Base-by-base conservation (phyloP, 768 basidiomycete genomes). In the Nidularia sp. region DNA sequence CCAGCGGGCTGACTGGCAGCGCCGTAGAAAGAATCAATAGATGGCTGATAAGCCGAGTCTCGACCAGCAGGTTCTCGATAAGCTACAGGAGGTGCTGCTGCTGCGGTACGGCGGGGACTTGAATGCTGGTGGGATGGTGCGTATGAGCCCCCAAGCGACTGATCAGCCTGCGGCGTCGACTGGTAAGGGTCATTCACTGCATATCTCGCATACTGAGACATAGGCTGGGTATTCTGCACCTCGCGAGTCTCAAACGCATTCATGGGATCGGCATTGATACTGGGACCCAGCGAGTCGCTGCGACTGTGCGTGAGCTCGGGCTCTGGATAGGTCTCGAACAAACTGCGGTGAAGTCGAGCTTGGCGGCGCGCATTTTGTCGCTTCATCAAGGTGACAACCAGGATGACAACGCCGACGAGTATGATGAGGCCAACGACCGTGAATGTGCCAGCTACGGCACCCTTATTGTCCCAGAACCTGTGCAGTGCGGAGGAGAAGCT, bases 381-480 rank as follows among this genome's bases (percentile, higher is more conserved):
- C 29, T 51, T 62, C 25, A 55, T 12, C 29, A 51, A 45, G 13
- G 50, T 50, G 18, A 55, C 22, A 34, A 53, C 31, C 12, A 56
- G 41, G n/a, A 51, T 22, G 13, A 69, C 57, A 47, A 76, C 31
- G 15, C 65, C 56, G 15, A 64, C 69, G 42, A 73, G 9, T 15
- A 54, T 64, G 6, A 74, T 52, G 2, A 80, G 55, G 46, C 71
- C 74, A 49, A 72, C 66, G 51, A 70, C 64, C 39, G 71, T 66
- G 53, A 79, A 80, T 0, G 70, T 72, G 39, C 70, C 75, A 0
- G 73, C 79, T 15, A 78, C 74, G 0, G 75, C 79, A 34, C 68
- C 73, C 48, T 70, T 75, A 56, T 76, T 72, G 45, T 67, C 55
- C 56, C 77, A 72, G 69, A 80, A 80, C 53, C 79, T 79, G 49